Percentiles rank a stretch among this genome's conserved stretches.
phyloP scores from a whole-genome alignment of 2,329 filamentous ascomycete genomes.

The Fusarium aywerte region DNA sequence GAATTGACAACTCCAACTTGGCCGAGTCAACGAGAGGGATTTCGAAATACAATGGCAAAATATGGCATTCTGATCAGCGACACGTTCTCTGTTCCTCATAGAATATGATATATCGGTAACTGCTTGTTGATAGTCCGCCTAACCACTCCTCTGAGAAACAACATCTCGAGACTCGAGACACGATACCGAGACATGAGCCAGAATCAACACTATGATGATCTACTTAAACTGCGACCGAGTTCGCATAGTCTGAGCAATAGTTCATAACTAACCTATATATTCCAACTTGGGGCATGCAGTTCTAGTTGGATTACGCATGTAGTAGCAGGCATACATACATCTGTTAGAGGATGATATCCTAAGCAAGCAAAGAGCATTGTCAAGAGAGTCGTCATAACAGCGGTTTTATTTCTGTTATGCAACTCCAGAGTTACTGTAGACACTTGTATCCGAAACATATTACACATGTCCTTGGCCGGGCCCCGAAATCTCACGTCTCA shows the following conservation, averaged over 20 bases:
- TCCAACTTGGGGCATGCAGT: conserved; percentile 9
- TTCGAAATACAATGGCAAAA: background rate
- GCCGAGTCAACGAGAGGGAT: too few relatives aligned
- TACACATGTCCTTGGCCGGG: background rate
- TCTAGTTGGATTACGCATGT: background rate
- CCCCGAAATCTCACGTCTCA: conserved; percentile 5
- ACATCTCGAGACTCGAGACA: background rate
- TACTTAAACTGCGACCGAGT: background rate
- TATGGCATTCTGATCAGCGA: too few relatives aligned
- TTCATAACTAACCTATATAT: background rate
- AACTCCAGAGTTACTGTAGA: background rate
- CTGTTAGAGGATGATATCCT: background rate
- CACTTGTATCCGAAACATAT: conserved; percentile 9
- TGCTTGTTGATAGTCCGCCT: background rate
- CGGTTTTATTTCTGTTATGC: background rate
- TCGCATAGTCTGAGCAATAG: conserved; percentile 1
- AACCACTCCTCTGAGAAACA: too few relatives aligned
- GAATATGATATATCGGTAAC: too few relatives aligned
- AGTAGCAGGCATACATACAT: background rate
- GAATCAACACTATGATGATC: background rate
- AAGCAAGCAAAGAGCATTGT: background rate
- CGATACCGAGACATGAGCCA: background rate
- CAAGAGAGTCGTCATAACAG: conserved; percentile 22
- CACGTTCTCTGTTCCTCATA: too few relatives aligned
- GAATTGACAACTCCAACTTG: too few relatives aligned